phyloP scores from a whole-genome alignment of 306 rosid species.

The Quercus mongolica region DNA sequence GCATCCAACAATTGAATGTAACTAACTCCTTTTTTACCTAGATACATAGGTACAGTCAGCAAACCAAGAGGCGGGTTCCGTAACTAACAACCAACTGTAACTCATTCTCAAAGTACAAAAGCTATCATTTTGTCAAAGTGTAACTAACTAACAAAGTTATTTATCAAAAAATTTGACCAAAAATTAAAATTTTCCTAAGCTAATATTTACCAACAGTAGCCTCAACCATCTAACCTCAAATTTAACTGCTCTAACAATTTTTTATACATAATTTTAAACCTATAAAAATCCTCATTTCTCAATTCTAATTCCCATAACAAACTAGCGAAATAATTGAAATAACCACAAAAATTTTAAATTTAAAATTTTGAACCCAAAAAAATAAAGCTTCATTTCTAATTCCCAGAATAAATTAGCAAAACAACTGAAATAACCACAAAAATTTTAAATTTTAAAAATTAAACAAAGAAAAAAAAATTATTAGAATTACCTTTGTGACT shows the following conservation, averaged over 20 bases:
- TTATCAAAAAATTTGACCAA: no score
- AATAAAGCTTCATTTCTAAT: not conserved
- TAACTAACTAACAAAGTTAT: no score
- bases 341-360: no score
- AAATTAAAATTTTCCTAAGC: not conserved
- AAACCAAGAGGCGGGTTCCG: not conserved
- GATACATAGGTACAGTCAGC: not conserved
- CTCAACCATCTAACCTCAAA: not conserved
- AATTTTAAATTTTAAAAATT: not conserved
- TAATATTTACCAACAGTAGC: not conserved
- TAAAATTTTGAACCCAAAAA: no score
- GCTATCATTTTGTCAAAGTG: not conserved
- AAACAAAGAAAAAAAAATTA: not conserved
- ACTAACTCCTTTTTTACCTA: not conserved
- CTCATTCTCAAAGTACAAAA: not conserved
- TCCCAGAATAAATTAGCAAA: not conserved
- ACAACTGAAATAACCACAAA: not conserved
- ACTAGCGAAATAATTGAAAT: no score
- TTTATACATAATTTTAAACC: not conserved
- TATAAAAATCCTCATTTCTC: not conserved
- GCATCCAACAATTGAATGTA: not conserved
- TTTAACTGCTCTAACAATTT: not conserved
- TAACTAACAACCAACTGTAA: not conserved
- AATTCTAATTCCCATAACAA: not conserved
- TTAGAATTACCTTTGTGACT: slow-evolving; percentile 32